Evolutionary conservation across 768 basidiomycete genomes (phyloP), one percentile per base, ranked within the genome.

Genomic region (Phanerodontia chrysosporium): DNA sequence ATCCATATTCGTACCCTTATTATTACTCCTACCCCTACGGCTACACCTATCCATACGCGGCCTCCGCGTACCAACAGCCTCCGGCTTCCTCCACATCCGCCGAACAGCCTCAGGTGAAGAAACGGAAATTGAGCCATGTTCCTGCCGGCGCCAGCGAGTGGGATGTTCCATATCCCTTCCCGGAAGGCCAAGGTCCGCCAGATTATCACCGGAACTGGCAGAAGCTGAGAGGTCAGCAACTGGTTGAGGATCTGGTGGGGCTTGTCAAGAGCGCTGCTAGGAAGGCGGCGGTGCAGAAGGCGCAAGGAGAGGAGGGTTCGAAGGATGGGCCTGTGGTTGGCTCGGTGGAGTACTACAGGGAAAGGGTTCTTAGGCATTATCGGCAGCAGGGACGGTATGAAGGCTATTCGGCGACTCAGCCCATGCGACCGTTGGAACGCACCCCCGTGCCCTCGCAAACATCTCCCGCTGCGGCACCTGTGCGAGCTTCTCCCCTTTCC

Each of bases 131-230:
- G 14, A 77, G 76, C 58, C 73, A 75, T 9, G 89, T 92, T 14
- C 90, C 90, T 32, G 90, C 90, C 22, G 90, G 90, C 12, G 90
- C 90, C 1, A 78, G 70, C 1, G 89, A 91, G 66, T 92, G 90
- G 90, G 89, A 91, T 64, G 81, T 92, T 0, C 90, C 90, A 0
- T 92, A 85, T 69, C 90, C 90, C 6, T 92, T 92, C 62, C 72
- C 70, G 42, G 73, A 78, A 49, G 90, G 88, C 28, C 86, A 92
- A 63, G 90, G 87, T 1, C 88, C 90, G 1, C 68, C 78, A 18
- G 75, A 77, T n/a, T 92, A 92, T 69, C 76, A 72, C 9, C 69
- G 75, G 53, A 84, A 75, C 27, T 91, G 90, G 90, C 81, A 84
- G 61, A 78, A 73, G 48, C 80, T 86, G 35, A 80, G 89, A 28